Percentiles rank a stretch among this genome's conserved stretches.
phyloP scores from a whole-genome alignment of 768 basidiomycete genomes.

The Leccinum uliginosum region DNA sequence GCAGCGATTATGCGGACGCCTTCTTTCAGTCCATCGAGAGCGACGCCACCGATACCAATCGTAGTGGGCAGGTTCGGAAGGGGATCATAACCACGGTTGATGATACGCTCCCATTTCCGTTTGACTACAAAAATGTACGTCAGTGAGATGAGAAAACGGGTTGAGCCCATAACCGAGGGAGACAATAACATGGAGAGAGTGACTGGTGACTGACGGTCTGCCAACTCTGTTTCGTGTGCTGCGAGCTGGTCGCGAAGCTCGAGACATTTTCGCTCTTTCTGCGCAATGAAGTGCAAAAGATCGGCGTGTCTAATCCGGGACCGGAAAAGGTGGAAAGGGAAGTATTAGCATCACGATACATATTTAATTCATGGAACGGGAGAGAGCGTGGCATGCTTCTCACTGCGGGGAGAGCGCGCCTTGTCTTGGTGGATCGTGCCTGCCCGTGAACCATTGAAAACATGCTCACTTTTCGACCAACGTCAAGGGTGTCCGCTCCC shows the following conservation, averaged over 20 bases:
- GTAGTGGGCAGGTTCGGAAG: neutral
- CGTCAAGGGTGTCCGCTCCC: conserved; percentile 47
- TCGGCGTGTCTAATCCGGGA: conserved; percentile 60
- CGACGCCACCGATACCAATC: conserved; percentile 15
- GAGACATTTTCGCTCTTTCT: conserved; percentile 81
- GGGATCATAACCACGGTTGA: conserved; percentile 46
- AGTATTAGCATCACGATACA: neutral
- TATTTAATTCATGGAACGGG: neutral
- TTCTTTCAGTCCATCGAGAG: conserved; percentile 59
- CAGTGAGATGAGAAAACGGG: neutral
- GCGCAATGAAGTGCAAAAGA: conserved; percentile 77
- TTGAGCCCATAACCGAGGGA: neutral
- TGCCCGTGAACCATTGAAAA: neutral
- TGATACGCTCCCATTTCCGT: conserved; percentile 79
- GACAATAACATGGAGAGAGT: neutral
- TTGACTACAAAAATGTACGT: conserved; percentile 46
- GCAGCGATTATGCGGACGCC: conserved; percentile 59
- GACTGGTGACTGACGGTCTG: conserved; percentile 47
- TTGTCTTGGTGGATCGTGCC: neutral
- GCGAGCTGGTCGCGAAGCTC: conserved; percentile 74
- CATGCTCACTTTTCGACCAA: conserved; percentile 65
- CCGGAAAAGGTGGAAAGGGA: neutral
- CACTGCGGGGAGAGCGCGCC: neutral
- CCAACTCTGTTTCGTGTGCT: conserved; percentile 67
- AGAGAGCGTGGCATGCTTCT: neutral